Percentiles rank a stretch among this genome's conserved stretches.
Conservation (phyloP, 306 rosid species). For the Prunus fruticosa region DNA sequence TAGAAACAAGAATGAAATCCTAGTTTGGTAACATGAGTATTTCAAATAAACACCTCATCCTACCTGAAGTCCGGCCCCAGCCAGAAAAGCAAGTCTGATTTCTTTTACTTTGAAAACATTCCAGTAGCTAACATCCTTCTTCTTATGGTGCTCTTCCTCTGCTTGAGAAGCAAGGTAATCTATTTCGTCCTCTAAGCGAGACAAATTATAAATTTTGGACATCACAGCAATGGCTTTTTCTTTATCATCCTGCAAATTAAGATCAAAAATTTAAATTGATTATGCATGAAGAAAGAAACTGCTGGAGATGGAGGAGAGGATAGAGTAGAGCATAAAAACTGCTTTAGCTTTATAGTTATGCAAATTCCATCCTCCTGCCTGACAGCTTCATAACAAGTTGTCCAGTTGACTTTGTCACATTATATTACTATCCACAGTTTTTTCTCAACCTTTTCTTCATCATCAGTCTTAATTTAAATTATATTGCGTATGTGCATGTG, state of each 20-base stretch:
- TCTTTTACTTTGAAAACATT: conserved; percentile 67
- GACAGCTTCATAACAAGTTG: not conserved
- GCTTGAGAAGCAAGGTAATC: conserved; percentile 52
- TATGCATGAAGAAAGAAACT: not conserved
- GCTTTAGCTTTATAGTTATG: not conserved
- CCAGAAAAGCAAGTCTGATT: conserved; percentile 81
- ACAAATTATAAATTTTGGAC: conserved; percentile 60
- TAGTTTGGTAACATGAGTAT: not conserved
- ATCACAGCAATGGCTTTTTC: conserved; percentile 66
- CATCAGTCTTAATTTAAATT: too few relatives aligned
- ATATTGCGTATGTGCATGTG: not conserved
- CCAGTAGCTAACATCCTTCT: conserved; percentile 34
- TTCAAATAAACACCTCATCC: conserved; percentile 1
- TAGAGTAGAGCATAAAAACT: not conserved
- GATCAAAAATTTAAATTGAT: not conserved
- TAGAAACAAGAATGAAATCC: not conserved
- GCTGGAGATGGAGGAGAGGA: not conserved
- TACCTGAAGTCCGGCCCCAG: conserved; percentile 93
- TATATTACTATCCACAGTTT: not conserved
- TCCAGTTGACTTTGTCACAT: not conserved
- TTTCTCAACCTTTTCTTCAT: not conserved
- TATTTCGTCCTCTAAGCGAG: conserved; percentile 77
- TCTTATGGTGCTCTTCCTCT: conserved; percentile 56
- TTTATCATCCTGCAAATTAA: conserved; percentile 46
- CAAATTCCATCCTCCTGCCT: not conserved